phyloP scores from a whole-genome alignment of 2,329 filamentous ascomycete genomes.

The Ophiostoma australiae region DNA sequence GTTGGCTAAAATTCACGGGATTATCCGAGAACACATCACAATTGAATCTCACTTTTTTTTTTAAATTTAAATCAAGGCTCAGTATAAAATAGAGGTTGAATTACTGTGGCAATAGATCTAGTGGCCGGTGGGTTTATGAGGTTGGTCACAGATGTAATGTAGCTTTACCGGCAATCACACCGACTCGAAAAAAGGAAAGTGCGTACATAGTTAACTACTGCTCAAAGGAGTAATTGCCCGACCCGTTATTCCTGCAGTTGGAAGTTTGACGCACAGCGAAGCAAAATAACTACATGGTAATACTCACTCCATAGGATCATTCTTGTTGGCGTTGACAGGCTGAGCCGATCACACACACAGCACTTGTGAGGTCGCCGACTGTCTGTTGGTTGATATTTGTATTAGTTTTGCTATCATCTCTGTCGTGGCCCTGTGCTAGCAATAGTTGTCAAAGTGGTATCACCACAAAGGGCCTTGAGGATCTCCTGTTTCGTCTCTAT shows the following conservation, averaged over 20 bases:
- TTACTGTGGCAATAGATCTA: too few species aligned
- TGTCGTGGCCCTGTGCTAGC: too few species aligned
- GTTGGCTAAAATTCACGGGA: too few species aligned
- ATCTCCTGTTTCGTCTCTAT: not conserved
- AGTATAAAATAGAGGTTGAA: too few species aligned
- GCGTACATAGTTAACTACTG: not conserved
- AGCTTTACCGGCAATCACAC: not conserved
- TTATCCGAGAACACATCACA: too few species aligned
- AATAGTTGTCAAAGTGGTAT: too few species aligned
- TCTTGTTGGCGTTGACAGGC: not conserved
- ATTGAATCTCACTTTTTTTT: too few species aligned
- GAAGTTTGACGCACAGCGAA: not conserved
- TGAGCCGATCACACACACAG: constrained; percentile 1
- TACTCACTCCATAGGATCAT: not conserved
- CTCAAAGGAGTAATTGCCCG: not conserved
- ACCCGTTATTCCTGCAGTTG: not conserved
- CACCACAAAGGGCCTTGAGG: not conserved
- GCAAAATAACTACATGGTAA: not conserved
- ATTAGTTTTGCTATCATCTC: too few species aligned
- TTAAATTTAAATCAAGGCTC: too few species aligned
- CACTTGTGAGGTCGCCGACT: not conserved
- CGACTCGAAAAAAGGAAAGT: not conserved
- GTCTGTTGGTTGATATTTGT: not conserved
- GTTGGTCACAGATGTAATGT: not conserved
- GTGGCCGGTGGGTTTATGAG: not conserved